These are phyloP conservation scores for Rusavskia elegans DNA, from an alignment of 495 filamentous ascomycete species.

Conservation along the genomic window DNA sequence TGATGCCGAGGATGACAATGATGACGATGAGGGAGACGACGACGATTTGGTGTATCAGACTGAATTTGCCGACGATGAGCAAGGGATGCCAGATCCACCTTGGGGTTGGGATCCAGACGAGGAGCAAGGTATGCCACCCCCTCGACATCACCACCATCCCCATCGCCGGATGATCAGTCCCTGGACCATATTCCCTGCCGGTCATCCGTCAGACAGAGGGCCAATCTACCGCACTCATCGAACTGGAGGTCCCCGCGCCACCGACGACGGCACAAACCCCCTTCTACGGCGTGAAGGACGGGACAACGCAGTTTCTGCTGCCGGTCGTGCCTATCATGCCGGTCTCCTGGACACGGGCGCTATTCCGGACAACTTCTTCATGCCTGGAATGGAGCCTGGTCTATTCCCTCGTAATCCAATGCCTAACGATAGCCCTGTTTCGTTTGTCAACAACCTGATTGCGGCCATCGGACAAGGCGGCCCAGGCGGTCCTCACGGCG, in stretches of 20 bases:
- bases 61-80: constrained; percentile 29
- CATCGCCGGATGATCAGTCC: constrained; percentile 11
- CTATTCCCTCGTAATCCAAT: constrained; percentile 26
- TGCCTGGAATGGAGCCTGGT: constrained; percentile 35
- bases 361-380: constrained; percentile 37
- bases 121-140: constrained; percentile 20
- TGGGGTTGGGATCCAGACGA: constrained; percentile 40
- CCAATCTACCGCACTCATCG: constrained; percentile 34
- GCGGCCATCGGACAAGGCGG: constrained; percentile 37
- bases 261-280: constrained; percentile 72
- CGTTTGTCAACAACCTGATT: constrained; percentile 45
- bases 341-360: constrained; percentile 5
- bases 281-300: constrained; percentile 37
- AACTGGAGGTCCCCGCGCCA: constrained; percentile 29
- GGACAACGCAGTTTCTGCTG: constrained; percentile 11
- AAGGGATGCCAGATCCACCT: constrained; percentile 25
- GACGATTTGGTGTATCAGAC: constrained; percentile 45
- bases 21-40: constrained; percentile 57
- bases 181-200: constrained; percentile 18
- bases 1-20: constrained; percentile 47
- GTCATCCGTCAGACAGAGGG: constrained; percentile 16
- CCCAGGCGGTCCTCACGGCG: constrained; percentile 39
- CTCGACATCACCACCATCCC: constrained; percentile 28
- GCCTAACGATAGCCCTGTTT: constrained; percentile 43
- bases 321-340: neutral